Evolutionary conservation across 805 yeast species (phyloP), one percentile per base, ranked within the genome.

Genomic region (Hagleromyces aurorensis): DNA sequence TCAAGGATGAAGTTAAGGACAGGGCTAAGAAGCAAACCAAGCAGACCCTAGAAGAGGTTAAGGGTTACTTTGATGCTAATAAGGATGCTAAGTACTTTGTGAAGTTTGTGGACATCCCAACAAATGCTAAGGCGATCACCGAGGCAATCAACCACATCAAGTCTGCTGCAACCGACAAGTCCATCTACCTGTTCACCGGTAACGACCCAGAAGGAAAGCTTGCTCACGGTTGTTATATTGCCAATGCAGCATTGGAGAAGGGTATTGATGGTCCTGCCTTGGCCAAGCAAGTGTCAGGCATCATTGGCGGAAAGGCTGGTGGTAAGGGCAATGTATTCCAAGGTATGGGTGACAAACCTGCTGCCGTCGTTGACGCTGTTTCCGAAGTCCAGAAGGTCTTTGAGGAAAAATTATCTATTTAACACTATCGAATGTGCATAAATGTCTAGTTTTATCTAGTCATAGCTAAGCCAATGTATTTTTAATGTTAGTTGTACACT

Each of bases 291-390:
- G 97, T 82, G 24, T 65, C 87, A 25, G 61, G 65, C 20, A 65
- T 68, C 47, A 75, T 91, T 46, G 99, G 98, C 43, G 99, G 99
- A 60, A 85, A 81, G 59, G 93, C 95, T 35, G 99, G 99, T 64
- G 99, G 99, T 59, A 91, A 85, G 63, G 97, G 96, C 41, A 83
- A 85, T 43, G 77, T 87, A 32, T 84, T 85, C 46, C 98, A 91
- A 65, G 99, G 99, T 61, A 81, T 85, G 77, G 98, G 98, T 48
- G 84, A 78, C 46, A 80, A 84, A 40, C 69, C 77, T 20, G 67
- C 62, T 19, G 83, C 81, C 40, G 67, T 85, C 30, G 68, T 67
- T 23, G 69, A 67, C 22, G 99, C 98, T 16, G 67, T 91, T 41
- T 71, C 67, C 19, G 83, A 78, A 40, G 72, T 87, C 30, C 69